phyloP scores from a whole-genome alignment of 108 stramenopile genomes.

The Asterionellopsis glacialis region DNA sequence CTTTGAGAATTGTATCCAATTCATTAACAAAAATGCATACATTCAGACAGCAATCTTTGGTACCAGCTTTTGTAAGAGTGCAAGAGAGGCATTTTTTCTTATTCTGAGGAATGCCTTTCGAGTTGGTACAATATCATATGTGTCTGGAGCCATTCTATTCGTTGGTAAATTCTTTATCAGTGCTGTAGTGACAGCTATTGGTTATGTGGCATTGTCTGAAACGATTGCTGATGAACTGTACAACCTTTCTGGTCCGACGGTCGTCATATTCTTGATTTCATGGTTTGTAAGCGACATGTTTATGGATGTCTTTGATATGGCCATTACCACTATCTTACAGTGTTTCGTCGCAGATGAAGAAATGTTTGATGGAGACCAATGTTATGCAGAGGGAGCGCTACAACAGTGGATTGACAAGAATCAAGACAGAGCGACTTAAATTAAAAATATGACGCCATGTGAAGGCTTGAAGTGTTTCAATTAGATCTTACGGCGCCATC shows the following conservation, averaged over 20 bases:
- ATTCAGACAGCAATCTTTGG: constrained; percentile 91
- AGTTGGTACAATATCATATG: constrained; percentile 57
- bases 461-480: too few relatives aligned
- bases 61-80: constrained; percentile 72
- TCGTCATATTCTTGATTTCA: constrained; percentile 57
- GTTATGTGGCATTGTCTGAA: constrained; percentile 33
- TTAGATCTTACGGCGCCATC: too few relatives aligned
- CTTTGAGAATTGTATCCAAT: constrained; percentile 78
- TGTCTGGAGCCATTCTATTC: constrained; percentile 68
- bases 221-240: constrained; percentile 32
- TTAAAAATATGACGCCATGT: too few relatives aligned
- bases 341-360: constrained; percentile 91
- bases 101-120: constrained; percentile 74
- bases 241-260: constrained; percentile 56
- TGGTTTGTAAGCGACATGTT: constrained; percentile 68
- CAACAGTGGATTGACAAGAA: constrained; percentile 25
- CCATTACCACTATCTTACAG: constrained; percentile 77
- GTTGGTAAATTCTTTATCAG: constrained; percentile 85
- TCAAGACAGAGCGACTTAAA: neutral
- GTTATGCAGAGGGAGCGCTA: constrained; percentile 57
- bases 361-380: constrained; percentile 64
- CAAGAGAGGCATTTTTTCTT: constrained; percentile 74
- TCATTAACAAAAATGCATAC: constrained; percentile 91
- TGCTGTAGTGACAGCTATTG: constrained; percentile 44
- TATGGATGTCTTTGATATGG: constrained; percentile 76